Percentiles rank a stretch among this genome's conserved stretches.
Conservation (phyloP, 73 alveolate genomes). For the Uronychia binucleata region DNA sequence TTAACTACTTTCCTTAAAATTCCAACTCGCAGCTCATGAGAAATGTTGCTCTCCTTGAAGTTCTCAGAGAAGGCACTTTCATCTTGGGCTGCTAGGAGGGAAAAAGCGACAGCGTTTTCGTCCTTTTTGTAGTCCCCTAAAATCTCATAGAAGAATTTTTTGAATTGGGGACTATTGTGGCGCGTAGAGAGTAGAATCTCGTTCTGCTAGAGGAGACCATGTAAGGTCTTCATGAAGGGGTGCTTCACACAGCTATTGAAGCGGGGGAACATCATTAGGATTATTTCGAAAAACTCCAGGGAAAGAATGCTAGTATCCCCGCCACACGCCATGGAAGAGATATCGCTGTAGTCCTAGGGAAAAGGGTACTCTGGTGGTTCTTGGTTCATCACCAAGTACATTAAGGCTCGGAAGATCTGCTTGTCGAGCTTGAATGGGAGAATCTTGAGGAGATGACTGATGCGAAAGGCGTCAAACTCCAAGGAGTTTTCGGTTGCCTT, state of each 20-base stretch:
- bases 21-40: background rate
- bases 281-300: background rate
- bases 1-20: background rate
- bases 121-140: background rate
- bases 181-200: background rate
- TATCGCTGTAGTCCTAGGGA: background rate
- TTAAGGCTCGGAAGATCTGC: background rate
- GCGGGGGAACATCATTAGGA: background rate
- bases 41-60: too few species aligned
- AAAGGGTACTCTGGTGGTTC: slow-evolving; percentile 1
- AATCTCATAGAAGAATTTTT: background rate
- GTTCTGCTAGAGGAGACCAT: background rate
- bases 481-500: background rate
- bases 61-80: too few species aligned
- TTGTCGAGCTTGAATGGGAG: background rate
- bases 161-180: background rate
- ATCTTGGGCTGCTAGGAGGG: too few species aligned
- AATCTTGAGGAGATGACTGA: background rate
- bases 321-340: background rate
- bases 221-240: background rate
- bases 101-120: too few species aligned
- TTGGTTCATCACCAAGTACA: background rate
- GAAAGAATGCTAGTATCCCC: background rate
- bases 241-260: background rate
- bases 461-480: background rate